Evolutionary conservation across 345 rosid species (phyloP).

Genomic region (Firmiana major): DNA sequence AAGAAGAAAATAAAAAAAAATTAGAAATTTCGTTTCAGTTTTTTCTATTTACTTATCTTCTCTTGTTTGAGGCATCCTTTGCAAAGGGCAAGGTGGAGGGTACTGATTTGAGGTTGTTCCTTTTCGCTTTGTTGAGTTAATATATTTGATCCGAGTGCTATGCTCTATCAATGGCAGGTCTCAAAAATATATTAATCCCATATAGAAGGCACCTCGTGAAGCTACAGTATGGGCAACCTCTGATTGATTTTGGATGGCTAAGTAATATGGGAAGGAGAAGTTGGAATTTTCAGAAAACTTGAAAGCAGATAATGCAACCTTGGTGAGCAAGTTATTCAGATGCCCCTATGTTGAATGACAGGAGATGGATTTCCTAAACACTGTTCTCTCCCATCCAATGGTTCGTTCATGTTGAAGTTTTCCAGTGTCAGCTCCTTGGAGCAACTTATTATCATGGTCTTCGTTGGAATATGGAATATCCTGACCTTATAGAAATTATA

Average conservation of each 20-base stretch:
- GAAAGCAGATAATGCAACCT: conserved; percentile 14
- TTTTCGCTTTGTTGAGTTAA: neutral
- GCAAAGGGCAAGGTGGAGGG: neutral
- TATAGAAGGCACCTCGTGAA: conserved; percentile 75
- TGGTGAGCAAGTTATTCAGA: neutral
- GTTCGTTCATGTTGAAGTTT: neutral
- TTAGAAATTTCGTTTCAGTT: neutral
- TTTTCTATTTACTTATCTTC: neutral
- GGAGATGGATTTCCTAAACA: neutral
- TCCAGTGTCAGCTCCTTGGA: neutral
- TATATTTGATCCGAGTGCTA: conserved; percentile 15
- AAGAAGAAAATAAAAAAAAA: neutral
- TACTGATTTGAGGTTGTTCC: neutral
- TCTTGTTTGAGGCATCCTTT: neutral
- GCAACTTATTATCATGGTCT: neutral
- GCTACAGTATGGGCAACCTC: conserved; percentile 43
- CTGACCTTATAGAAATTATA: neutral
- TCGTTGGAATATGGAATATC: neutral
- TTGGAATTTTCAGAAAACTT: conserved; percentile 54
- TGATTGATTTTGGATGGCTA: conserved; percentile 68
- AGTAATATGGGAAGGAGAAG: conserved; percentile 50
- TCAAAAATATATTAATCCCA: conserved; percentile 69
- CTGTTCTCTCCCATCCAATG: neutral
- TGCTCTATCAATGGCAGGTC: conserved; percentile 46
- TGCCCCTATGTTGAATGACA: neutral